Evolutionary conservation across 2,329 filamentous ascomycete species (phyloP).

Genomic region (Tolypocladium nubicola): DNA sequence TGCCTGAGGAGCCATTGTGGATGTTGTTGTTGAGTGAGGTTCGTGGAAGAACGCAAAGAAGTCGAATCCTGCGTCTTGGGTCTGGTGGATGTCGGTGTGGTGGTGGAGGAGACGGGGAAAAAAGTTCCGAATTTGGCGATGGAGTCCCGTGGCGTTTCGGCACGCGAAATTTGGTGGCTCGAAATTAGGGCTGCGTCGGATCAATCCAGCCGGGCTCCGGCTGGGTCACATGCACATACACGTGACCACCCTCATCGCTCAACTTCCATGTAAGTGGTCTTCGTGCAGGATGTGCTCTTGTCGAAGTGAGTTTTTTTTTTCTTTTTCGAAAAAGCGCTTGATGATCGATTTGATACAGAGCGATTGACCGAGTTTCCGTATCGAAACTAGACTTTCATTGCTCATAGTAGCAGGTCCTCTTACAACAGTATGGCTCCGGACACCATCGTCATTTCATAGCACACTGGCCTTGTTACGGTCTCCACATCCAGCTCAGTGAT

Average conservation of each 20-base stretch:
- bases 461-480: neutral
- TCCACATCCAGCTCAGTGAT: neutral
- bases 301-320: neutral
- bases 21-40: slow-evolving; percentile 7
- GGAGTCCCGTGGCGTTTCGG: slow-evolving; percentile 2
- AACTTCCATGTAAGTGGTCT: neutral
- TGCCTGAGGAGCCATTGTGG: slow-evolving; percentile 75
- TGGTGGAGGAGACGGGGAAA: slow-evolving; percentile 6
- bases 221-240: neutral
- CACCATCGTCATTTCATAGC: too few relatives aligned
- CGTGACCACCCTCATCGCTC: neutral
- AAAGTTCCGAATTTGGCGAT: neutral
- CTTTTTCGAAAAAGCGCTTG: too few relatives aligned
- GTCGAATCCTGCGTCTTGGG: slow-evolving; percentile 72
- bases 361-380: too few relatives aligned
- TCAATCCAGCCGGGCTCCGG: slow-evolving; percentile 2
- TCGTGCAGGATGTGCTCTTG: too few relatives aligned
- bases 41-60: slow-evolving; percentile 43
- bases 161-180: slow-evolving; percentile 15
- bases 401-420: too few relatives aligned
- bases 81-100: slow-evolving; percentile 8
- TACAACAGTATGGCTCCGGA: too few relatives aligned
- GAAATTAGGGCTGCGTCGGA: slow-evolving; percentile 24
- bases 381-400: too few relatives aligned
- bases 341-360: too few relatives aligned